Base-by-base conservation (phyloP, 352 stramenopile species). In the Globisporangium canariense region DNA sequence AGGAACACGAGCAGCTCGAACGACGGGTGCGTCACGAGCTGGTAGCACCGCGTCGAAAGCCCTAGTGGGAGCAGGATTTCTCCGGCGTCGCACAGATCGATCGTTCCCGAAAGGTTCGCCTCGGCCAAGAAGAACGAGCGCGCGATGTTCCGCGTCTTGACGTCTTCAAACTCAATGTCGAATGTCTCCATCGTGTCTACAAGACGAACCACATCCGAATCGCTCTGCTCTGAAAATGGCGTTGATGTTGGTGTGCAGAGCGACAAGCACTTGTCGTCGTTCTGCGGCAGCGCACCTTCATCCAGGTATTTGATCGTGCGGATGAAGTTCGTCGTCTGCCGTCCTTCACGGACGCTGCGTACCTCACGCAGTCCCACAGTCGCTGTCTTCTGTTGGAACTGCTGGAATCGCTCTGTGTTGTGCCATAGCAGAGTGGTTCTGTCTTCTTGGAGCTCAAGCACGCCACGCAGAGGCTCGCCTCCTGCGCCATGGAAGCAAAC, bases 241-340 rank as follows among this genome's bases (percentile, higher is more conserved):
- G 25, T 28, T 28, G 34, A 38, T 22, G 28, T 49, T 13, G 55
- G 56, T 13, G 30, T 47, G 40, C 76, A 86, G n/a, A 46, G 52
- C 14, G 28, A 53, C 30, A 55, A 32, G 18, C 45, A 45, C 18
- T 58, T 46, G 18, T 64, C 25, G 4, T 64, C 36, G 16, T 25
- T 66, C n/a, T 49, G 34, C 0, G 83, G 76, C 11, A 93, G 66
- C 9, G 75, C 67, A 0, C 80, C 67, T 3, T 68, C 60, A 7
- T 66, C 57, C 18, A 95, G 52, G 60, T 91, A 95, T 68, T 95
- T 95, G 65, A 90, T 88, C 3, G 86, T 95, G 47, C 86, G 78
- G 46, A 93, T 76, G 55, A 95, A 85, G 32, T 90, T 95, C 7
- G 79, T 87, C 14, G 79, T 92, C 58, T 95, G 86, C 0, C 84